Percentiles rank a stretch among this genome's conserved stretches.
Conservation (phyloP, 257 asterid genomes). For the Osmanthus fragrans region DNA sequence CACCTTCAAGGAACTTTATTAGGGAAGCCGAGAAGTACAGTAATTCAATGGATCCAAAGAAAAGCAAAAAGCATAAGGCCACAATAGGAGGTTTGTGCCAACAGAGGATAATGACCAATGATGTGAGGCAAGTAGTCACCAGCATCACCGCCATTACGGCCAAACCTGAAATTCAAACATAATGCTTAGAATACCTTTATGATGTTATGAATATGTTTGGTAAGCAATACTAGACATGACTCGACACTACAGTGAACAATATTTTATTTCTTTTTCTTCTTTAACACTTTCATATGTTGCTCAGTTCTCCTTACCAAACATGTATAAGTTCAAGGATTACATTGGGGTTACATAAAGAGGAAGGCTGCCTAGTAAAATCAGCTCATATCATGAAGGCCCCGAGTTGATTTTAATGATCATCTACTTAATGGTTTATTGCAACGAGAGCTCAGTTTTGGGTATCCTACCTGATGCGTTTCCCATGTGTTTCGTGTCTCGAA, state of each 20-base stretch:
- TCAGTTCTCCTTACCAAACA: background rate
- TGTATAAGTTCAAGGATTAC: background rate
- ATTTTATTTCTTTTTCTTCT: background rate
- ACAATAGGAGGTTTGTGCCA: slow-evolving; percentile 88
- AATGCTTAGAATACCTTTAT: background rate
- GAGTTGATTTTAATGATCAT: background rate
- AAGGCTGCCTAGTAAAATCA: background rate
- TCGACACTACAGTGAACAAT: background rate
- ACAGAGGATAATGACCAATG: slow-evolving; percentile 83
- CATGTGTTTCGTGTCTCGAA: slow-evolving; percentile 85
- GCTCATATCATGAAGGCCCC: background rate
- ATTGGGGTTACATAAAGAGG: background rate
- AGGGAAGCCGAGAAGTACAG: slow-evolving; percentile 91
- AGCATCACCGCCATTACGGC: slow-evolving; percentile 98
- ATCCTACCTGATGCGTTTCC: slow-evolving; percentile 88
- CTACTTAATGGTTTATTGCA: background rate
- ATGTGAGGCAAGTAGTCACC: slow-evolving; percentile 94
- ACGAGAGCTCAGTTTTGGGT: background rate
- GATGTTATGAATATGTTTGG: background rate
- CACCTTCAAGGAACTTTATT: slow-evolving; percentile 92
- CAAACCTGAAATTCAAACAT: slow-evolving; percentile 53
- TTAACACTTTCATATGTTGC: background rate
- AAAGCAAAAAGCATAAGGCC: slow-evolving; percentile 73
- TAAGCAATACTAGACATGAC: background rate
- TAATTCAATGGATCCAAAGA: slow-evolving; percentile 84